Evolutionary conservation across 2,329 filamentous ascomycete species (phyloP), one percentile per base, ranked within the genome.

Genomic region (Emericellopsis atlantica): DNA sequence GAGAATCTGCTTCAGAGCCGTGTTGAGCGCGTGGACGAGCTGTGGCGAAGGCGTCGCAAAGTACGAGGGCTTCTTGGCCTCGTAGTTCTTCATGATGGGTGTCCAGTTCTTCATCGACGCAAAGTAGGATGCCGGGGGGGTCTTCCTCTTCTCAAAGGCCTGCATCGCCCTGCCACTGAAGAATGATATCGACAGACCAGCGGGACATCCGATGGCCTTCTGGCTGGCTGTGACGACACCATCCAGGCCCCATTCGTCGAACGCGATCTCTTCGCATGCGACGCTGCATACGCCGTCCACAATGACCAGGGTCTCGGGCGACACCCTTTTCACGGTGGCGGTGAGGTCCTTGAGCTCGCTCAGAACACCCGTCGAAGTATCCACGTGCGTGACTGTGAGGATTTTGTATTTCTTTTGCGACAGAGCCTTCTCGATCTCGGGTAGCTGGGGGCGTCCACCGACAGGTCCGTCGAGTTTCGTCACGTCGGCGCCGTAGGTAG

Each of bases 71-170:
- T 96, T 98, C 70, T 89, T 87, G 48, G 87, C 86, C 68, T 98
- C 92, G 64, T 98, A 98, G 67, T 95, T 96, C 67, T 92, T 80
- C 90, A 98, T 96, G 63, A 98, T 92, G 37, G 90, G 90, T 43
- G 89, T 69, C 92, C 92, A 98, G 66, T 96, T 96, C 72, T 88
- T 89, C 72, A 95, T 86, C 11, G 85, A 94, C 42, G 85, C 89
- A 63, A 95, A 98, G 74, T 96, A 98, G 18, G 88, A 84, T 16
- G 79, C 74, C 2, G 89, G 85, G 11, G 83, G 82, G 10, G 79
- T 81, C 69, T 90, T 90, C 58, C 92, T 77, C 52, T 70, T 74
- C 63, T 90, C 78, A 63, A 93, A 84, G 10, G 70, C 68, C 54
- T 92, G 72, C 51, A 98, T 84, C 35, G 92, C 90, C 48, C 84